Evolutionary conservation across 2,329 filamentous ascomycete species (phyloP), one percentile per base, ranked within the genome.

Genomic region (Pseudogymnoascus destructans): DNA sequence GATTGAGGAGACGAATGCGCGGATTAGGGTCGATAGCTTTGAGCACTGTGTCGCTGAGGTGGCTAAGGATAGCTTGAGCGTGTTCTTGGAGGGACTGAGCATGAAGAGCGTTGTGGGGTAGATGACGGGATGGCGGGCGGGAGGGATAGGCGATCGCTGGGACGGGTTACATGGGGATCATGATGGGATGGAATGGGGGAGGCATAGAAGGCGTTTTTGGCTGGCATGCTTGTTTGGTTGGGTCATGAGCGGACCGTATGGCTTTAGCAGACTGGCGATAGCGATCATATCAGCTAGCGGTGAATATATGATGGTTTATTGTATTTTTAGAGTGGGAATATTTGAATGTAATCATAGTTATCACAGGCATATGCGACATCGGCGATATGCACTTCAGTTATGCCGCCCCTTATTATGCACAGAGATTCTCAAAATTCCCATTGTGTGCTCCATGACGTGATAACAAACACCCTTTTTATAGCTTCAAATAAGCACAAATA

Each of bases 1-100:
- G 0, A 87, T 95, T 1, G 81, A 86, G 57, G 89, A 96, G 75
- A 97, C 92, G 13, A 93, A 85, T 60, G 89, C 92, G 0, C 75
- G 91, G 13, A 90, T 97, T 17, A 78, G 90, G 61, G 95, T 96
- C 68, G 93, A 98, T 72, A 95, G 88, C 70, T 98, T 98, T 67
- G 93, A 98, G 72, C 89, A 95, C 70, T 95, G 89, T 67, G 93
- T 97, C 6, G 91, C 97, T 52, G 93, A 98, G 70, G 92, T 98
- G n/a, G 85, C 85, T 73, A 96, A 95, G 75, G 93, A 97, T 69
- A 93, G 97, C 72, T 74, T 98, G 25, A 82, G 84, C 13, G 89
- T 86, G 0, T 98, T 98, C 70, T 75, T 98, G 64, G 93, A 98
- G 74, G 85, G 86, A 59, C 72, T 98, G 69, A 96, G 91, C 72